These are phyloP conservation scores for Raffaelea arxii DNA, from an alignment of 2,329 filamentous ascomycete genomes.

Conservation along the genomic window DNA sequence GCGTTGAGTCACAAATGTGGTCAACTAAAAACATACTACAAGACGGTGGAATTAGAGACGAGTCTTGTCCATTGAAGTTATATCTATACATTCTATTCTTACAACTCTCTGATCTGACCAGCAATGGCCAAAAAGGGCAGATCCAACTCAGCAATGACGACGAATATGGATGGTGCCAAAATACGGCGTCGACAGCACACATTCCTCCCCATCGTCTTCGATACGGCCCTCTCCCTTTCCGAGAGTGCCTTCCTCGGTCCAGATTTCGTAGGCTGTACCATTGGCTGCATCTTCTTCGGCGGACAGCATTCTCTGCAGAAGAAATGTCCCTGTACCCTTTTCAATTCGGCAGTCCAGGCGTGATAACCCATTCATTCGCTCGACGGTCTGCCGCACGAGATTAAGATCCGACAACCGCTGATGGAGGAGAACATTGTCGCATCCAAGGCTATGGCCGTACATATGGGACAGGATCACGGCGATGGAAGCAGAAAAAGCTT, in stretches of 20 bases:
- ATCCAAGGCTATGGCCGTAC: constrained; percentile 16
- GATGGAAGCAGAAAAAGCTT: constrained; percentile 25
- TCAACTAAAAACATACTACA: no score
- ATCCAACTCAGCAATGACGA: no score
- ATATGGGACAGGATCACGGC: constrained; percentile 27
- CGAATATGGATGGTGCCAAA: constrained; percentile 13
- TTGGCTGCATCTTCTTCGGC: constrained; percentile 18
- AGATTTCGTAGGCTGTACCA: constrained; percentile 1
- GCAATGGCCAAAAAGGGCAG: no score
- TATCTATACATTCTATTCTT: no score
- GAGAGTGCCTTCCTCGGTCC: constrained; percentile 1
- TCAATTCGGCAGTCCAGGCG: constrained; percentile 18
- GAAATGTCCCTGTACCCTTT: constrained; percentile 16
- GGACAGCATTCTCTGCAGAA: constrained; percentile 20
- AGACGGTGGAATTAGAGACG: no score
- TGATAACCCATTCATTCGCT: constrained; percentile 22
- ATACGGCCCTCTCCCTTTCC: constrained; percentile 3
- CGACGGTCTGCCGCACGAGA: constrained; percentile 24
- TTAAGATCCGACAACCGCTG: constrained; percentile 27
- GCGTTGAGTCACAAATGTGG: no score
- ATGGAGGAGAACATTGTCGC: constrained; percentile 23
- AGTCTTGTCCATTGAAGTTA: no score
- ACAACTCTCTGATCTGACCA: no score
- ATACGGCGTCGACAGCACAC: constrained; percentile 12
- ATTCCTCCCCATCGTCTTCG: background rate